Conservation (phyloP, 164 flowering plant species). For the Hamamelis virginiana region DNA sequence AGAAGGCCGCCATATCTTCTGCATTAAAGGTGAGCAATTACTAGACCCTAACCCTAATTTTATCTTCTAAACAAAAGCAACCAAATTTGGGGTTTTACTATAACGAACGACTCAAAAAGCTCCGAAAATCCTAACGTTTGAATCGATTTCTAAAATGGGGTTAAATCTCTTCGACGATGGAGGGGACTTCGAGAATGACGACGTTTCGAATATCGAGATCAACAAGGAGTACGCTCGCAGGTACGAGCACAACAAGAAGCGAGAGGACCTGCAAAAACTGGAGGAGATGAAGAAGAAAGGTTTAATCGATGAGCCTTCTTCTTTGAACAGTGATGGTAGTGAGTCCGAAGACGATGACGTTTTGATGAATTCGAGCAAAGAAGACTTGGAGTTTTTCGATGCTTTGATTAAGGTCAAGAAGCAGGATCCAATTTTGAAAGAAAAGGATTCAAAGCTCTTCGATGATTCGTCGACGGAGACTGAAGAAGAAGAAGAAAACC, state of each 20-base stretch:
- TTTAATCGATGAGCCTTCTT: constrained; percentile 24
- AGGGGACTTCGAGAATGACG: constrained; percentile 33
- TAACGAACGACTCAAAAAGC: too few species aligned
- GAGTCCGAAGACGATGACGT: constrained; percentile 22
- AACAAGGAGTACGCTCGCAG: too few species aligned
- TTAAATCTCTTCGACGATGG: constrained; percentile 48
- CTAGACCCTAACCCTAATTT: too few species aligned
- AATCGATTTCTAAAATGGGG: too few species aligned
- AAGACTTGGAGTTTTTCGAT: constrained; percentile 44
- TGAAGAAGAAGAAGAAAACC: constrained; percentile 34
- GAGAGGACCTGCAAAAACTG: constrained; percentile 64
- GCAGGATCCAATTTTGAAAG: constrained; percentile 51
- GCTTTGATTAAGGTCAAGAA: constrained; percentile 53
- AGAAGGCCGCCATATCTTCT: too few species aligned
- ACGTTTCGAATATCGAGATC: constrained; percentile 51
- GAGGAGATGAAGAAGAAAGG: constrained; percentile 66
- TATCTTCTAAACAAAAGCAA: too few species aligned
- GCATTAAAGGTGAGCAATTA: too few species aligned
- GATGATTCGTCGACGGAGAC: too few species aligned
- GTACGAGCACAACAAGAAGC: too few species aligned
- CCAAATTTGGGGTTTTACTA: too few species aligned
- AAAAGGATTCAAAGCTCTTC: constrained; percentile 53
- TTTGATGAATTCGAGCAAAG: constrained; percentile 5
- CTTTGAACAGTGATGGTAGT: constrained; percentile 23
- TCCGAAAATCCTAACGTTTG: too few species aligned